These are phyloP conservation scores for Perkinsus marinus DNA, from an alignment of 169 alveolate genomes.

Conservation along the genomic window DNA sequence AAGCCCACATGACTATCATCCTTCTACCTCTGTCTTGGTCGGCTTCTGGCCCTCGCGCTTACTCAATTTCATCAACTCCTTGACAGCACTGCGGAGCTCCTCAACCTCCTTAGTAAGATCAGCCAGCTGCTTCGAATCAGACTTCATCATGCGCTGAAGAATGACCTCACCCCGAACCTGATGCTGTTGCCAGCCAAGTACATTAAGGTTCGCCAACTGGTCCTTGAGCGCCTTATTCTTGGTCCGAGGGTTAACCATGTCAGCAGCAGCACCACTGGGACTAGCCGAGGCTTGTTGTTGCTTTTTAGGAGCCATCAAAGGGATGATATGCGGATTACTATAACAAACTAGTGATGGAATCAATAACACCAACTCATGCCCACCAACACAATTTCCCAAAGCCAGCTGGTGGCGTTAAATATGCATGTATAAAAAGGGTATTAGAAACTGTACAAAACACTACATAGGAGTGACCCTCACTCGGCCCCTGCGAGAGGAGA, in stretches of 20 bases:
- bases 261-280: not conserved
- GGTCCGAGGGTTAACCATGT: not conserved
- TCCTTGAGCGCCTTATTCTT: not conserved
- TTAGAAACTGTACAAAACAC: too few relatives aligned
- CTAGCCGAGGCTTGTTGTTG: not conserved
- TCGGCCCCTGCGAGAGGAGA: not conserved
- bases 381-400: not conserved
- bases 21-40: not conserved
- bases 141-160: not conserved
- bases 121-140: not conserved
- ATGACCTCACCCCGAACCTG: not conserved
- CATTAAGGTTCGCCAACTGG: not conserved
- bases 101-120: not conserved
- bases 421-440: not conserved
- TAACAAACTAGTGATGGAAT: not conserved
- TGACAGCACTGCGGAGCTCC: not conserved
- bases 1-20: not conserved
- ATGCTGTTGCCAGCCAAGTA: not conserved
- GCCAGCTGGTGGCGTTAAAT: not conserved
- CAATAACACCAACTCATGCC: not conserved
- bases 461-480: not conserved
- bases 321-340: not conserved
- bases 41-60: not conserved
- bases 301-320: not conserved
- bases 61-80: not conserved